A percentile compares a stretch with the other conserved stretches of the same genome.
phyloP scores from a whole-genome alignment of 2,329 filamentous ascomycete genomes.

The Penicillium corylophilum region DNA sequence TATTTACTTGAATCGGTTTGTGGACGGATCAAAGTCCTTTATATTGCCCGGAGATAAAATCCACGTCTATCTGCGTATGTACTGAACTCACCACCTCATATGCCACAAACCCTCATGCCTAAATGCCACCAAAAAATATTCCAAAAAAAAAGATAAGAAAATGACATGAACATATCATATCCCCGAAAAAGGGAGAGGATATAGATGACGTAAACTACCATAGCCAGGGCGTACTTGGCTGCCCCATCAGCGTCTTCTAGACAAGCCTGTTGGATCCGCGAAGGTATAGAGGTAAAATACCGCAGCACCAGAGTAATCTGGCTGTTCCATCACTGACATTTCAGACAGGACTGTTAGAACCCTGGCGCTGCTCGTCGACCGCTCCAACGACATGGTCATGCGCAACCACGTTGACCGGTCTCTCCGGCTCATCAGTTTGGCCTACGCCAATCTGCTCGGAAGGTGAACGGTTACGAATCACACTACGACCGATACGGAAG shows the following conservation, averaged over 20 bases:
- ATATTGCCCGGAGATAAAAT: neutral
- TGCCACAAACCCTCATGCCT: neutral
- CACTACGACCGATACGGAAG: conserved; percentile 29
- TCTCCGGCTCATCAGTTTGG: conserved; percentile 30
- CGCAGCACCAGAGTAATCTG: neutral
- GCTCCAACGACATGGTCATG: conserved; percentile 5
- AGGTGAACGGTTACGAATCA: conserved; percentile 21
- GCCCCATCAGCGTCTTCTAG: too few relatives aligned
- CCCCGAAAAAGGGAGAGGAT: neutral
- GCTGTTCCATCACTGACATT: neutral
- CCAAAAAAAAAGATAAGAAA: neutral
- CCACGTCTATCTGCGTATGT: neutral
- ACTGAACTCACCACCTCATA: neutral
- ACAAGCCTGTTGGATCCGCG: too few relatives aligned
- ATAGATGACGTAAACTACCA: neutral
- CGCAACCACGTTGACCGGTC: conserved; percentile 33
- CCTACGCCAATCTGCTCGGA: conserved; percentile 23
- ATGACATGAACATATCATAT: neutral
- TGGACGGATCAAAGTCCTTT: neutral
- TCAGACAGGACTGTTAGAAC: neutral
- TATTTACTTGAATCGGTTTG: neutral
- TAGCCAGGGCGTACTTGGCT: too few relatives aligned
- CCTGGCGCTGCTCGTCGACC: neutral
- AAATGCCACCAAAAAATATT: neutral
- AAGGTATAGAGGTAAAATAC: neutral